Percentiles rank a stretch among this genome's conserved stretches.
phyloP scores from a whole-genome alignment of 129 eudicot genomes.

The Flaveria robusta region DNA sequence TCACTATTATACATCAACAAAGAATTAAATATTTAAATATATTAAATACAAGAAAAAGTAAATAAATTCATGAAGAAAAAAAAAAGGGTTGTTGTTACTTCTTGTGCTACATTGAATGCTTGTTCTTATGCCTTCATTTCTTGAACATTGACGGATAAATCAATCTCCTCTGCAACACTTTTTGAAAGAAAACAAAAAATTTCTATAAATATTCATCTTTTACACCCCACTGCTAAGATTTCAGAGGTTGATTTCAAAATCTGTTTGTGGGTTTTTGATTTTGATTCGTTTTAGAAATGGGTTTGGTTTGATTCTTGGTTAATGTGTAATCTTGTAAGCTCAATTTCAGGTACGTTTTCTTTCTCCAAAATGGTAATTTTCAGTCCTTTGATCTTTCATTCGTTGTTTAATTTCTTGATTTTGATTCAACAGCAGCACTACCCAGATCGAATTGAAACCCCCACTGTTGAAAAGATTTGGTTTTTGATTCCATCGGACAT shows the following conservation, averaged over 20 bases:
- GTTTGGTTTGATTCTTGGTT: conserved; percentile 34
- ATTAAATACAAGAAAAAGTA: conserved; percentile 19
- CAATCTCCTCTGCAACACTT: conserved; percentile 31
- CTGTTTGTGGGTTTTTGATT: conserved; percentile 29
- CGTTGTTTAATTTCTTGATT: conserved; percentile 23
- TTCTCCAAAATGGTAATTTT: conserved; percentile 25
- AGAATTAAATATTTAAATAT: conserved; percentile 18
- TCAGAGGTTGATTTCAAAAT: neutral
- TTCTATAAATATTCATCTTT: conserved; percentile 28
- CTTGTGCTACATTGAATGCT: conserved; percentile 45
- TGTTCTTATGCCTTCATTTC: conserved; percentile 36
- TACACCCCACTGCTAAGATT: conserved; percentile 19
- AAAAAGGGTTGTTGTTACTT: conserved; percentile 24
- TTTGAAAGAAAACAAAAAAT: neutral
- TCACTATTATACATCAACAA: conserved; percentile 25
- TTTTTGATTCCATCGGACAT: conserved; percentile 16
- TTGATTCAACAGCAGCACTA: conserved; percentile 27
- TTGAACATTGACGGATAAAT: conserved; percentile 40
- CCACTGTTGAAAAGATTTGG: conserved; percentile 22
- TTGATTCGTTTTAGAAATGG: conserved; percentile 14
- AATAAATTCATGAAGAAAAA: conserved; percentile 11
- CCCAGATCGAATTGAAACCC: conserved; percentile 29
- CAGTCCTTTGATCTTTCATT: neutral
- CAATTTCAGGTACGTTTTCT: conserved; percentile 32
- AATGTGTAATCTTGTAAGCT: conserved; percentile 35